Conservation (phyloP, 176 grass and related monocot species). For the Paspalum notatum region DNA sequence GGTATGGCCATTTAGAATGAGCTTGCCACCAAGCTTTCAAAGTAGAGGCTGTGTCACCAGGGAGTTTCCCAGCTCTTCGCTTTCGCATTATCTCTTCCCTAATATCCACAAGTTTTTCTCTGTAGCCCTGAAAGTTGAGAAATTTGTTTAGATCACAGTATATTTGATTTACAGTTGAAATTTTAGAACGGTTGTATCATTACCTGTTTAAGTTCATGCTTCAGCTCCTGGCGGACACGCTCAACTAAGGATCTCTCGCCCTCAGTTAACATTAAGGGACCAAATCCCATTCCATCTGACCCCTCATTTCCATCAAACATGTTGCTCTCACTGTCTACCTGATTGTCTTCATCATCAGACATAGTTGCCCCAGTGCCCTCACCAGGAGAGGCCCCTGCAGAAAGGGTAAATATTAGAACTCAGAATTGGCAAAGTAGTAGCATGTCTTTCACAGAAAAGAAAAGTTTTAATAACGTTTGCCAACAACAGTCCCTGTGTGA, state of each 20-base stretch:
- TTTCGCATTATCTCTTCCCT: constrained; percentile 97
- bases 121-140: constrained; percentile 69
- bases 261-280: constrained; percentile 86
- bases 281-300: constrained; percentile 87
- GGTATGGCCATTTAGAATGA: constrained; percentile 96
- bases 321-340: constrained; percentile 81
- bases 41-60: constrained; percentile 82
- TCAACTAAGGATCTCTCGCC: constrained; percentile 96
- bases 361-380: constrained; percentile 97
- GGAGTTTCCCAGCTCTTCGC: constrained; percentile 94
- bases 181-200: background rate
- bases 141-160: constrained; percentile 14
- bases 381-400: constrained; percentile 84
- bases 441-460: background rate
- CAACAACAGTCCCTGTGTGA: background rate
- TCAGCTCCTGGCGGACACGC: constrained; percentile 83
- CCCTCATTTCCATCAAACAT: constrained; percentile 77
- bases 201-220: constrained; percentile 97
- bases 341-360: constrained; percentile 98
- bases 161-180: background rate
- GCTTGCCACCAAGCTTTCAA: constrained; percentile 98
- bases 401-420: constrained; percentile 14
- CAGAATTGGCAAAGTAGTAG: background rate
- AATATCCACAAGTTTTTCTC: constrained; percentile 94
- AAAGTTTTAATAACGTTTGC: background rate